These are phyloP conservation scores for Helichrysum umbraculigerum DNA, from an alignment of 129 eudicot genomes.

Conservation along the genomic window DNA sequence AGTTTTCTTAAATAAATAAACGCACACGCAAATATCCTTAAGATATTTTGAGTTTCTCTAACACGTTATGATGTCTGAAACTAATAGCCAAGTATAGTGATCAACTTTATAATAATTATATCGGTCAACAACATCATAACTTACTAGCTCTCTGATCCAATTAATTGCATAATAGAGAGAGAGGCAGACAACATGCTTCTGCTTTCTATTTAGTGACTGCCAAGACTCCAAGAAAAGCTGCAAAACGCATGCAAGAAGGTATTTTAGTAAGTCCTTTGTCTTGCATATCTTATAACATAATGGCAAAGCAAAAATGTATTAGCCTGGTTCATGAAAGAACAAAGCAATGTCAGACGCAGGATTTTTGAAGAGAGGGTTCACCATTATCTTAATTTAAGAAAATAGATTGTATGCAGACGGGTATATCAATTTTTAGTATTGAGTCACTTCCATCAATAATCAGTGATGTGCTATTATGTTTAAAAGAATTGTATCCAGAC, in stretches of 20 bases:
- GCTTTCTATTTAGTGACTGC: conserved; percentile 55
- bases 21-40: conserved; percentile 10
- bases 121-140: conserved; percentile 21
- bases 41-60: conserved; percentile 3
- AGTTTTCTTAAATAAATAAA: conserved; percentile 13
- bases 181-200: conserved; percentile 61
- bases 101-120: background rate
- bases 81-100: conserved; percentile 22
- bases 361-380: background rate
- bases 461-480: background rate
- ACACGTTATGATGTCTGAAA: background rate
- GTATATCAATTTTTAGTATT: too few relatives aligned
- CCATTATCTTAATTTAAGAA: background rate
- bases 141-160: conserved; percentile 83
- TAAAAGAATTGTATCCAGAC: too few relatives aligned
- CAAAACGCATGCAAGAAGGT: conserved; percentile 28
- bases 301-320: background rate
- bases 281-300: conserved; percentile 3
- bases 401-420: background rate
- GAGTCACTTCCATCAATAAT: too few relatives aligned
- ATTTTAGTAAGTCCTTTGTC: conserved; percentile 10
- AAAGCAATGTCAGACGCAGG: background rate
- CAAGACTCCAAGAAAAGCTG: conserved; percentile 54
- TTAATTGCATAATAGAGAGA: conserved; percentile 81
- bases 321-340: conserved; percentile 12